Conservation (phyloP, 768 basidiomycete species). For the Tylopilus rubrobrunneus region DNA sequence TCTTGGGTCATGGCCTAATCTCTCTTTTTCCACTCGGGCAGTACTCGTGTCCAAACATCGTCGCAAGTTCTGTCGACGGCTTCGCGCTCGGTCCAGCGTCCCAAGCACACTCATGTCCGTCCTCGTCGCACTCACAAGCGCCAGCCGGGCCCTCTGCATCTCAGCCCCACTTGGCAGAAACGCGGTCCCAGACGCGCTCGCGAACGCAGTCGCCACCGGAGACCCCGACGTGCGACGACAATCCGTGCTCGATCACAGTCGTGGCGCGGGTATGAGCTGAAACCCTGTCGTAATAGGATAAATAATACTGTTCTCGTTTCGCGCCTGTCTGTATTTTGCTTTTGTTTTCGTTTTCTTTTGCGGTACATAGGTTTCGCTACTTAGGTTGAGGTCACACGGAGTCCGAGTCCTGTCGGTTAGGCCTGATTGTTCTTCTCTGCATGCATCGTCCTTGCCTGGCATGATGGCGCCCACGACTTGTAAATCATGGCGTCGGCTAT, state of each 20-base stretch:
- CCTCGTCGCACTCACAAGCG: slow-evolving; percentile 2
- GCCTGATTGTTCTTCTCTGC: too few species aligned
- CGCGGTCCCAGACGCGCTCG: not conserved
- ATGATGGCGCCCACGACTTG: too few species aligned
- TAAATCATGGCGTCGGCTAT: too few species aligned
- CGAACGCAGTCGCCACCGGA: not conserved
- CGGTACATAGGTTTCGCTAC: not conserved
- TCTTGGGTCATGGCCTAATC: not conserved
- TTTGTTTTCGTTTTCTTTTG: not conserved
- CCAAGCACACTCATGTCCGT: slow-evolving; percentile 9
- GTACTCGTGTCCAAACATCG: slow-evolving; percentile 26
- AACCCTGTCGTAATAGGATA: not conserved
- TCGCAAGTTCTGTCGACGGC: slow-evolving; percentile 18
- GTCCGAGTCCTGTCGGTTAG: too few species aligned
- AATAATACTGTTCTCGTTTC: not conserved
- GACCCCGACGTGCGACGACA: not conserved
- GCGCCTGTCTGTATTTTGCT: not conserved
- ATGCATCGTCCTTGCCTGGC: too few species aligned
- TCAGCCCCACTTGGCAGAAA: not conserved
- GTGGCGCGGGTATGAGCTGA: slow-evolving; percentile 12
- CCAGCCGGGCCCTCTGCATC: not conserved
- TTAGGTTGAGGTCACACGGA: too few species aligned
- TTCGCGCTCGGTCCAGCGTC: slow-evolving; percentile 15
- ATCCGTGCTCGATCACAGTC: slow-evolving; percentile 12
- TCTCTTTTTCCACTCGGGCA: not conserved